phyloP scores from a whole-genome alignment of 2,329 filamentous ascomycete genomes.

The Sporothrix protearum region DNA sequence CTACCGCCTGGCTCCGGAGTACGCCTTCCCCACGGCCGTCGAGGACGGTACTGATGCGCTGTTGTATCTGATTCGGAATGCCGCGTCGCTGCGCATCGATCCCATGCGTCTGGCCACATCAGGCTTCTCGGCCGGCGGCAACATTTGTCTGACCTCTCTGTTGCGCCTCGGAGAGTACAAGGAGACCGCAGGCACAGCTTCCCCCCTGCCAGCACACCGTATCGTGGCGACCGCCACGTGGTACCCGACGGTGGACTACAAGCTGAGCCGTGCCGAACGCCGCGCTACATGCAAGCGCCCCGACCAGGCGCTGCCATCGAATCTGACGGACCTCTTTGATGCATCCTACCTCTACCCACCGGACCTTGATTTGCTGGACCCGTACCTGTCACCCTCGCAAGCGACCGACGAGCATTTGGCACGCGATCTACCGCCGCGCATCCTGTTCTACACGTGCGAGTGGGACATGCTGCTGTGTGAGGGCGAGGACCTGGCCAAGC shows the following conservation, averaged over 20 bases:
- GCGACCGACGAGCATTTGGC: constrained; percentile 51
- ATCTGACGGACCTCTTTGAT: constrained; percentile 61
- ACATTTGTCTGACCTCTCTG: constrained; percentile 48
- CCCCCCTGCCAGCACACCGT: constrained; percentile 39
- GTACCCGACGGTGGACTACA: constrained; percentile 62
- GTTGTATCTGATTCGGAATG: constrained; percentile 56
- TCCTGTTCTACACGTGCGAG: constrained; percentile 61
- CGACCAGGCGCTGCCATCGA: constrained; percentile 55
- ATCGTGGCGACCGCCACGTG: constrained; percentile 50
- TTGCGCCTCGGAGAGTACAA: constrained; percentile 35
- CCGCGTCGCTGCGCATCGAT: constrained; percentile 57
- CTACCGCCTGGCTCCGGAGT: constrained; percentile 64
- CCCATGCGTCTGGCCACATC: constrained; percentile 54
- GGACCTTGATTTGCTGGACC: constrained; percentile 47
- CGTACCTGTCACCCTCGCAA: constrained; percentile 56
- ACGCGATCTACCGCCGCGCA: constrained; percentile 47
- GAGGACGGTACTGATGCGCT: constrained; percentile 64
- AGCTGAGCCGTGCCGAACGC: constrained; percentile 53
- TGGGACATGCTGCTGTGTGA: constrained; percentile 36
- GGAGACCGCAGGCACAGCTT: constrained; percentile 7
- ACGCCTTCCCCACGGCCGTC: constrained; percentile 61
- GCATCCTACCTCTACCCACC: constrained; percentile 57
- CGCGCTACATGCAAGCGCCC: constrained; percentile 52
- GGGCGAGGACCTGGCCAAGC: constrained; percentile 27
- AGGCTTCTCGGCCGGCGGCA: constrained; percentile 63